These are phyloP conservation scores for Dendrobium nobile DNA, from an alignment of 106 monocot genomes.

Conservation along the genomic window DNA sequence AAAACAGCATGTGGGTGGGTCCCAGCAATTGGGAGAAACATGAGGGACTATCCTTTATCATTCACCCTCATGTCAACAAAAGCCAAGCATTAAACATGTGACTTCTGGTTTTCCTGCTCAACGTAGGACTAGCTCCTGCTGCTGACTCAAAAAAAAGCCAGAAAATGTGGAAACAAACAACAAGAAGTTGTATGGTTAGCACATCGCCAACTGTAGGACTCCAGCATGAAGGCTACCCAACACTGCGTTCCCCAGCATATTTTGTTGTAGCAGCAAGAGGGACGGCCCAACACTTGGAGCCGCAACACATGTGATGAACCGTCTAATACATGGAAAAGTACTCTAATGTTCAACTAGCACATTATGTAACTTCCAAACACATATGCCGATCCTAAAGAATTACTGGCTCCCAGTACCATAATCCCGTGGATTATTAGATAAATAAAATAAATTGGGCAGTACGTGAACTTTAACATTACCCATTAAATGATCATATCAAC, in stretches of 20 bases:
- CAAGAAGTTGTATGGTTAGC: neutral
- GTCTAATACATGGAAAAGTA: neutral
- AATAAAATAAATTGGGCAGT: neutral
- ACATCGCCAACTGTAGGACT: neutral
- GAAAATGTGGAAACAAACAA: neutral
- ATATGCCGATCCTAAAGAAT: too few species aligned
- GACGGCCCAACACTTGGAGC: neutral
- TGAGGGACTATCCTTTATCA: neutral
- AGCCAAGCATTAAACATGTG: neutral
- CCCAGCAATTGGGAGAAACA: neutral
- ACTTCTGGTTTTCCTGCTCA: neutral
- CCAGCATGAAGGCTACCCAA: neutral
- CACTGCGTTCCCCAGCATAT: neutral
- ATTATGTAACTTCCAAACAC: neutral
- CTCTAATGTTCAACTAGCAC: neutral
- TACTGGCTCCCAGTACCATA: too few species aligned
- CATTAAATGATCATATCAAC: neutral
- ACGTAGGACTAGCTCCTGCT: neutral
- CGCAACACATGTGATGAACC: neutral
- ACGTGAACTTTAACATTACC: neutral
- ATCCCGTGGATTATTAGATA: neutral
- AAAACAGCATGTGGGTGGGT: neutral
- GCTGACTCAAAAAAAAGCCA: neutral
- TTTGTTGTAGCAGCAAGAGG: neutral
- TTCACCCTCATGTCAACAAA: neutral